A percentile compares a stretch with the other conserved stretches of the same genome.
phyloP scores from a whole-genome alignment of 371 early-diverging fungal genomes.

The Aphelidium insulamus region DNA sequence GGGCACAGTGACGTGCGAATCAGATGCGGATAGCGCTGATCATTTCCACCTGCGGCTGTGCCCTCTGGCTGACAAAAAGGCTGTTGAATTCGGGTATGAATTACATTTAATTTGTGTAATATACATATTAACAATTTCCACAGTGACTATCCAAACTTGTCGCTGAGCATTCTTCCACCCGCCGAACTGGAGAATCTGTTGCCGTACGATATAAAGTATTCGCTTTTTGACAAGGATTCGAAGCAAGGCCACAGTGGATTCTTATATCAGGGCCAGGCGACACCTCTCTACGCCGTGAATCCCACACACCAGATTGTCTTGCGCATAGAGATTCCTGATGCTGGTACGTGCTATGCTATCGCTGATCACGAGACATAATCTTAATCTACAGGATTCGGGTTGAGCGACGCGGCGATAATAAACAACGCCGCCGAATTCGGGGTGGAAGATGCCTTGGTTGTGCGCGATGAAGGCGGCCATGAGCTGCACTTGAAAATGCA shows the following conservation, averaged over 20 bases:
- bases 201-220: constrained; percentile 63
- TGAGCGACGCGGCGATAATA: constrained; percentile 65
- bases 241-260: constrained; percentile 36
- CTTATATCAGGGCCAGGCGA: constrained; percentile 41
- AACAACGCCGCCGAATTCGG: constrained; percentile 43
- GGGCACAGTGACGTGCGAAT: too few relatives aligned
- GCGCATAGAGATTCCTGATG: constrained; percentile 46
- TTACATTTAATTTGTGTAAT: too few relatives aligned
- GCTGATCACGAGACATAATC: not conserved
- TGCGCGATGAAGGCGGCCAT: constrained; percentile 46
- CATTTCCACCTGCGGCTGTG: too few relatives aligned
- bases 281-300: constrained; percentile 63
- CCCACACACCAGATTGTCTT: constrained; percentile 56
- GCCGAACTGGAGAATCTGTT: constrained; percentile 85
- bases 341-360: constrained; percentile 14
- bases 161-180: constrained; percentile 62
- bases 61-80: too few relatives aligned
- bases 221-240: constrained; percentile 44
- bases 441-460: constrained; percentile 37
- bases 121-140: not conserved
- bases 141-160: constrained; percentile 53
- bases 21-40: too few relatives aligned
- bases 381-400: constrained; percentile 1
- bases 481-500: constrained; percentile 7
- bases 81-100: too few relatives aligned